phyloP scores from a whole-genome alignment of 2,329 filamentous ascomycete species.

The Cladophialophora exuberans region DNA sequence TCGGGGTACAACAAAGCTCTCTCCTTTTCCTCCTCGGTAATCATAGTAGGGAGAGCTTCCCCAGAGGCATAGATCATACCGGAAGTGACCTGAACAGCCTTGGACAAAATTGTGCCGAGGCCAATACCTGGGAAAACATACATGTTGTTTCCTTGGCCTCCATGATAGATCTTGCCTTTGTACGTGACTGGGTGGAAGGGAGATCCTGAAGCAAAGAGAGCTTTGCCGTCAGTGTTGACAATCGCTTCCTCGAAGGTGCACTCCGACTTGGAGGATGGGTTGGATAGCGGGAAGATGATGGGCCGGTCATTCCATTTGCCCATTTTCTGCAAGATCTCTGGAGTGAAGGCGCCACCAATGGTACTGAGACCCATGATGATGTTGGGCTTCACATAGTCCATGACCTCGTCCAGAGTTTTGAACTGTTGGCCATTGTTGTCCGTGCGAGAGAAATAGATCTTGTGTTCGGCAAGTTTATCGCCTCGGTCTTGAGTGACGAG shows the following conservation, averaged over 20 bases:
- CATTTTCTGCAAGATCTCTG: conserved; percentile 73
- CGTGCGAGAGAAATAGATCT: conserved; percentile 68
- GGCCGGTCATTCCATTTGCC: conserved; percentile 71
- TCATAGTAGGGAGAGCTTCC: conserved; percentile 73
- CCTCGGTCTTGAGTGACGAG: conserved; percentile 91
- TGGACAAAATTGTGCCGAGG: conserved; percentile 87
- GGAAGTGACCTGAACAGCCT: conserved; percentile 84
- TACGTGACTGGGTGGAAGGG: conserved; percentile 78
- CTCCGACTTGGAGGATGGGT: conserved; percentile 94
- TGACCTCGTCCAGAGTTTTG: conserved; percentile 83
- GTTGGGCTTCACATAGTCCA: conserved; percentile 92
- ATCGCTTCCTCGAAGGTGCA: conserved; percentile 96
- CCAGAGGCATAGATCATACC: conserved; percentile 97
- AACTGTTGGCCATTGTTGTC: conserved; percentile 68
- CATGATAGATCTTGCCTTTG: conserved; percentile 71
- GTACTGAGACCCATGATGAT: conserved; percentile 94
- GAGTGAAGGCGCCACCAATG: conserved; percentile 91
- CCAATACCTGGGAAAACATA: conserved; percentile 98
- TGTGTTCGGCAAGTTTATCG: conserved; percentile 90
- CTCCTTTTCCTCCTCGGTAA: conserved; percentile 79
- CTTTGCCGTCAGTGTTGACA: conserved; percentile 85
- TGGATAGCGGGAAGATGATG: conserved; percentile 94
- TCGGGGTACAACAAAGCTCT: conserved; percentile 87
- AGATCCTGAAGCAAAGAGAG: conserved; percentile 92
- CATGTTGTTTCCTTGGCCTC: conserved; percentile 78